Conservation (phyloP, 345 rosid species). For the Eucalyptus curtisii region DNA sequence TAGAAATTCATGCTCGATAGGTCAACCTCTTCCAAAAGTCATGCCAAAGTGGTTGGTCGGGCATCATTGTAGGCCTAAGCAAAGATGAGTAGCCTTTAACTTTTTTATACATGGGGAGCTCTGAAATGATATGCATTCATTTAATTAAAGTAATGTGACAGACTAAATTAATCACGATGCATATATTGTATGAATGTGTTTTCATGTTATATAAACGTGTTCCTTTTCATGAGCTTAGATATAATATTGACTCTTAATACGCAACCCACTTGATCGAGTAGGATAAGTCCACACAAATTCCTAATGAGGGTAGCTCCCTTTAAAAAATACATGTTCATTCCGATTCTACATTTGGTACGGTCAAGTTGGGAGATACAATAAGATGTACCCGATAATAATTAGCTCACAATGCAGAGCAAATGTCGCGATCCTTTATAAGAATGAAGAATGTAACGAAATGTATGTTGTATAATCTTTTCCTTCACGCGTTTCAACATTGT, state of each 20-base stretch:
- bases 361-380: neutral
- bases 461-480: neutral
- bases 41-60: neutral
- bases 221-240: neutral
- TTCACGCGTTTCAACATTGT: neutral
- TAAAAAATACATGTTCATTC: neutral
- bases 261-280: neutral
- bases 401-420: neutral
- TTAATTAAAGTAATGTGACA: neutral
- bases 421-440: neutral
- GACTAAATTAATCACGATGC: neutral
- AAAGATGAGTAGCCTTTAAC: neutral
- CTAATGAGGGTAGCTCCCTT: neutral
- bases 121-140: neutral
- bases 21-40: neutral
- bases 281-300: neutral
- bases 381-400: neutral
- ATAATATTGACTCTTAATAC: neutral
- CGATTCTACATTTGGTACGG: neutral
- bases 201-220: neutral
- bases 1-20: neutral
- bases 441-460: neutral
- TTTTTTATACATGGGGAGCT: neutral
- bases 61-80: neutral
- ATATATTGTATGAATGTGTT: neutral